phyloP scores from a whole-genome alignment of 2,329 filamentous ascomycete genomes.

The Metarhizium album region DNA sequence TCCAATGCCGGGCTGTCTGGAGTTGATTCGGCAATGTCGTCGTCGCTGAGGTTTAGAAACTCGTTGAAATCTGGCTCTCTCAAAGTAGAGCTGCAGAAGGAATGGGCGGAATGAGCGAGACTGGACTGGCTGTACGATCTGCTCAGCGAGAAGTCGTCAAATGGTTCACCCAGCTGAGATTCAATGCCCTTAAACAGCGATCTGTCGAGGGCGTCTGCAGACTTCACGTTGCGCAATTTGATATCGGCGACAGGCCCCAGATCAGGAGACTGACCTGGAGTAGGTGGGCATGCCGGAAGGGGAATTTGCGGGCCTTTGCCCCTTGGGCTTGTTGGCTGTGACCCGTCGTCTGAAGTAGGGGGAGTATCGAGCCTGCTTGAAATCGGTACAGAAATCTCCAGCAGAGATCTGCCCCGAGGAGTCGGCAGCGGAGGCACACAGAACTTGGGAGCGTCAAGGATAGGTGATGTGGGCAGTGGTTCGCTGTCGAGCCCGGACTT shows the following conservation, averaged over 20 bases:
- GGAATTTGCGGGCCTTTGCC: slow-evolving; percentile 11
- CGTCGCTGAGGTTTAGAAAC: slow-evolving; percentile 43
- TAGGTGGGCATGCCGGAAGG: slow-evolving; percentile 14
- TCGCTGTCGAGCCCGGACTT: slow-evolving; percentile 17
- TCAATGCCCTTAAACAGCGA: slow-evolving; percentile 16
- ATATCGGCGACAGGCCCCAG: slow-evolving; percentile 16
- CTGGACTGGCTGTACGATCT: slow-evolving; percentile 21
- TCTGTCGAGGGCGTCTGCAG: slow-evolving; percentile 18
- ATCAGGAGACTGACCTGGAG: slow-evolving; percentile 22
- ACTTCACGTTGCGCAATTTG: slow-evolving; percentile 17
- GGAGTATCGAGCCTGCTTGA: slow-evolving; percentile 20
- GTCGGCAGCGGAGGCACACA: slow-evolving; percentile 15
- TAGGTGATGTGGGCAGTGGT: slow-evolving; percentile 14
- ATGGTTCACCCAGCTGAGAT: slow-evolving; percentile 15
- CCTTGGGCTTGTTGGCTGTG: slow-evolving; percentile 1
- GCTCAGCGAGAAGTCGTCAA: slow-evolving; percentile 15
- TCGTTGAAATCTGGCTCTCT: slow-evolving; percentile 42
- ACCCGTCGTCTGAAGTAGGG: slow-evolving; percentile 17
- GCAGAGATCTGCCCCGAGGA: slow-evolving; percentile 15
- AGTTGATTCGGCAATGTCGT: slow-evolving; percentile 43
- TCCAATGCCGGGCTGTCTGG: slow-evolving; percentile 12
- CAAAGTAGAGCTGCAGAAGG: slow-evolving; percentile 26
- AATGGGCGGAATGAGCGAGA: slow-evolving; percentile 17
- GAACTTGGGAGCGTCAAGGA: slow-evolving; percentile 10
- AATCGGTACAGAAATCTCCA: slow-evolving; percentile 10